These are phyloP conservation scores for Nothophaeocryptopus gaeumannii DNA, from an alignment of 2,329 filamentous ascomycete genomes.

Conservation along the genomic window DNA sequence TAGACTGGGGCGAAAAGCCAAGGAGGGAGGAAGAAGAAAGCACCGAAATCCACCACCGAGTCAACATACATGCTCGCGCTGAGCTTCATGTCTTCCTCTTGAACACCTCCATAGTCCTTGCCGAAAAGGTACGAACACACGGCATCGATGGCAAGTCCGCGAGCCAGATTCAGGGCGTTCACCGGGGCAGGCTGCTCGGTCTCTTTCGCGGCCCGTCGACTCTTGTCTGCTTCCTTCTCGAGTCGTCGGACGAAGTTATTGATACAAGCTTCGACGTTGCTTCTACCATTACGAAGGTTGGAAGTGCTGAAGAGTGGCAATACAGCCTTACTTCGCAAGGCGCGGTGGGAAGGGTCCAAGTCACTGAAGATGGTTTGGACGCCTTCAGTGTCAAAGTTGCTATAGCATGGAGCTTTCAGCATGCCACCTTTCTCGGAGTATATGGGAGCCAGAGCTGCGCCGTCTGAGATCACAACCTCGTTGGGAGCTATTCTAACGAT, in stretches of 20 bases:
- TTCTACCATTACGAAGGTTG: conserved; percentile 40
- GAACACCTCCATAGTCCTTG: conserved; percentile 49
- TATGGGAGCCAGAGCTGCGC: conserved; percentile 48
- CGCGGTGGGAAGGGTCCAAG: conserved; percentile 41
- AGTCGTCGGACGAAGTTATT: conserved; percentile 44
- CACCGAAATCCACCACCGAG: conserved; percentile 53
- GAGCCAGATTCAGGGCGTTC: conserved; percentile 50
- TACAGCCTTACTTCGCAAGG: conserved; percentile 50
- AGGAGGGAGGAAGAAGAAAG: conserved; percentile 54
- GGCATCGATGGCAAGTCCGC: conserved; percentile 54
- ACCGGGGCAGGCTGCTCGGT: conserved; percentile 34
- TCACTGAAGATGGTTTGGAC: conserved; percentile 55
- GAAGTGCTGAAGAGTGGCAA: conserved; percentile 50
- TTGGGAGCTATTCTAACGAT: conserved; percentile 72
- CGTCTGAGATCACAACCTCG: conserved; percentile 53
- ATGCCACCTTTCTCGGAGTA: conserved; percentile 55
- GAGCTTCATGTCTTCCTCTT: conserved; percentile 35
- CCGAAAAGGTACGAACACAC: conserved; percentile 55
- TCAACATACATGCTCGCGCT: conserved; percentile 53
- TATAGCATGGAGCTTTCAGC: conserved; percentile 51
- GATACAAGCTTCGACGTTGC: conserved; percentile 43
- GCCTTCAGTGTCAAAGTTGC: conserved; percentile 58
- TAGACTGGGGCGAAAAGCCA: conserved; percentile 42
- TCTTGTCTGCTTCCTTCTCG: conserved; percentile 32
- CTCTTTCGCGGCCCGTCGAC: conserved; percentile 18